Percentiles rank a stretch among this genome's conserved stretches.
phyloP scores from a whole-genome alignment of 495 filamentous ascomycete species.

The Neurospora tetrasperma region DNA sequence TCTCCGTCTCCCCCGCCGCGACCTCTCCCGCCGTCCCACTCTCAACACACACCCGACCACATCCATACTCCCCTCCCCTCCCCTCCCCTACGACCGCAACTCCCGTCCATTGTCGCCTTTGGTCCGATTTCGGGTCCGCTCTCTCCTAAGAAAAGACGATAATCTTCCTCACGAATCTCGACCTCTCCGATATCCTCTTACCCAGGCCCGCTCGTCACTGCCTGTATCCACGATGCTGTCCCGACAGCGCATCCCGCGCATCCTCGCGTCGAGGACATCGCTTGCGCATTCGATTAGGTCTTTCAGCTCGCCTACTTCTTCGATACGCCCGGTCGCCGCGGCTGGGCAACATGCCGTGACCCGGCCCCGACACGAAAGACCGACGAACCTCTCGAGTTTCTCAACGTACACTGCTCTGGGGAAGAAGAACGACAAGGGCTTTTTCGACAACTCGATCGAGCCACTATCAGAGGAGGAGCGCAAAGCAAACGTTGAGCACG shows the following conservation, averaged over 20 bases:
- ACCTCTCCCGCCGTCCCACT: background rate
- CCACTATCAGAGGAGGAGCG: constrained; percentile 38
- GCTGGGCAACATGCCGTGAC: constrained; percentile 7
- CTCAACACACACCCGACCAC: background rate
- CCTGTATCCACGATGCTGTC: constrained; percentile 20
- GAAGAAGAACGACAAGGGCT: constrained; percentile 35
- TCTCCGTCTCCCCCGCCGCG: background rate
- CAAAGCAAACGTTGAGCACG: constrained; percentile 33
- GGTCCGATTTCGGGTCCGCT: background rate
- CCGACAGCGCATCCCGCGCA: constrained; percentile 22
- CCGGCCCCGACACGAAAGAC: constrained; percentile 9
- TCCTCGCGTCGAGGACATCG: constrained; percentile 14
- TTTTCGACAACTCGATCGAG: constrained; percentile 33
- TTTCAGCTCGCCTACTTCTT: constrained; percentile 8
- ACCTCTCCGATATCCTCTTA: background rate
- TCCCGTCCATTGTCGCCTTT: background rate
- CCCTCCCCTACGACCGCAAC: background rate
- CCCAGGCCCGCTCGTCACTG: background rate
- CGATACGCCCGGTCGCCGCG: constrained; percentile 8
- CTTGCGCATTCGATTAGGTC: constrained; percentile 7
- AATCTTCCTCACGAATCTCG: background rate
- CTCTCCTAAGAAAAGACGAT: background rate
- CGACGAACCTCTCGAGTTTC: constrained; percentile 22
- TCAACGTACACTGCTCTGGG: constrained; percentile 26
- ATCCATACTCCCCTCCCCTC: background rate